Evolutionary conservation across 108 stramenopile species (phyloP), one percentile per base, ranked within the genome.

Genomic region (Stephanodiscus minutulus): DNA sequence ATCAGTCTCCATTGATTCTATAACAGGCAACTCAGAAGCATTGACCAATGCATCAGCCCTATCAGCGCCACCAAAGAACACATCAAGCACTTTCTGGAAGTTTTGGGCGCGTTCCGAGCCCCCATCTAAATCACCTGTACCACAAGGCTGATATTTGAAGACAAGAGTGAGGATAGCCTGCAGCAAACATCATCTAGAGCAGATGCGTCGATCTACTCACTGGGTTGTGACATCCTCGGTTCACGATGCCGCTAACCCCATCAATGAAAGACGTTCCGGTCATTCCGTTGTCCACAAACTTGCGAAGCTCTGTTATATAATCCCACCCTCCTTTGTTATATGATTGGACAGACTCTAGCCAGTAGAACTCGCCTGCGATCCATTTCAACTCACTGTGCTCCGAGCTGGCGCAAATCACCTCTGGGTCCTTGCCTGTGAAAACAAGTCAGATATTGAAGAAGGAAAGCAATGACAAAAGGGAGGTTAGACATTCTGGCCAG

Each of bases 291-390:
- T 77, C 69, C 7, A 77, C 76, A 77, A 63, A 77, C n/a, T 62
- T 33, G 8, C 21, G 31, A 11, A 77, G 69, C 61, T 70, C 64
- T 1, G 35, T 60, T 0, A 70, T 36, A 47, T 77, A 77, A 33
- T 63, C 22, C 76, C 76, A 77, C 0, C 80, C 80, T 13, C 49
- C 73, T 10, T 31, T 35, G 18, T 76, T 61, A 58, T 81, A 75
- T 9, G 44, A 22, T 64, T 81, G 80, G 27, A 81, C 54, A 8
- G 20, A 22, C 9, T 57, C 57, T 3, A 77, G 46, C 76, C 76
- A 77, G 39, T 71, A 81, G 50, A 81, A 81, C 61, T 65, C 62
- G 8, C 80, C 79, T 3, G 79, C 72, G 1, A 80, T 74, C 79
- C 74, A 81, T 24, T 81, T 81, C 39, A 81, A 61, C 54, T 75